These are phyloP conservation scores for Sphaerobolus stellatus DNA, from an alignment of 1,284 basidiomycete genomes.

Conservation along the genomic window DNA sequence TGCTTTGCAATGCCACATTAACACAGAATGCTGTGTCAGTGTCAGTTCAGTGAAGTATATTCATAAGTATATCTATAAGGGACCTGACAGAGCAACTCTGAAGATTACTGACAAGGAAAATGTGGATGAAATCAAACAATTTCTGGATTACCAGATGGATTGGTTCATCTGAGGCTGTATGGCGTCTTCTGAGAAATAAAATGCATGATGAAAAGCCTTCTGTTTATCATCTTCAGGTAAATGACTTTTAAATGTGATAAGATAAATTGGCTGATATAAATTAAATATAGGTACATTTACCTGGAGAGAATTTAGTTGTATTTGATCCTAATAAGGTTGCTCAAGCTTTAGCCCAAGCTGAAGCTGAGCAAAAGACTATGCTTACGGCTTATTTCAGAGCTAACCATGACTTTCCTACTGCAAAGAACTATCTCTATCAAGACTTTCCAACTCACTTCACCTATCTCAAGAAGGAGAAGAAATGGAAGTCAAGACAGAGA, in stretches of 20 bases:
- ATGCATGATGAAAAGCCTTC: constrained; percentile 35
- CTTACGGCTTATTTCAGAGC: not conserved
- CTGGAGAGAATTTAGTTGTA: constrained; percentile 32
- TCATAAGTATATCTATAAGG: constrained; percentile 51
- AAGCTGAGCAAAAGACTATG: constrained; percentile 16
- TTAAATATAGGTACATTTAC: constrained; percentile 32
- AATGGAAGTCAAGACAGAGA: constrained; percentile 29
- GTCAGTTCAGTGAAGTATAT: constrained; percentile 42
- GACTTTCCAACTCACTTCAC: constrained; percentile 38
- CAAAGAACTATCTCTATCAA: constrained; percentile 37
- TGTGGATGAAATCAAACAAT: constrained; percentile 35
- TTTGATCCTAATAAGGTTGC: constrained; percentile 33
- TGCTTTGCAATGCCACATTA: constrained; percentile 42
- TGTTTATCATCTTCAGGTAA: constrained; percentile 37
- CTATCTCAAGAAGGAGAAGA: constrained; percentile 14
- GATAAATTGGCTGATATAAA: constrained; percentile 34
- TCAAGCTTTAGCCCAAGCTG: constrained; percentile 23
- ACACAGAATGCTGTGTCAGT: constrained; percentile 38
- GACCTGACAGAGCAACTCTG: constrained; percentile 34
- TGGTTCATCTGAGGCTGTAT: constrained; percentile 33
- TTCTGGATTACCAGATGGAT: constrained; percentile 40
- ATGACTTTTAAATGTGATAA: constrained; percentile 32
- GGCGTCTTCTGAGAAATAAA: constrained; percentile 35
- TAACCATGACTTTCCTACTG: constrained; percentile 19
- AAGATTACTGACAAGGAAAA: constrained; percentile 17